Conservation (phyloP, 2,329 filamentous ascomycete genomes). For the Chrysoporthe deuterocubensis region DNA sequence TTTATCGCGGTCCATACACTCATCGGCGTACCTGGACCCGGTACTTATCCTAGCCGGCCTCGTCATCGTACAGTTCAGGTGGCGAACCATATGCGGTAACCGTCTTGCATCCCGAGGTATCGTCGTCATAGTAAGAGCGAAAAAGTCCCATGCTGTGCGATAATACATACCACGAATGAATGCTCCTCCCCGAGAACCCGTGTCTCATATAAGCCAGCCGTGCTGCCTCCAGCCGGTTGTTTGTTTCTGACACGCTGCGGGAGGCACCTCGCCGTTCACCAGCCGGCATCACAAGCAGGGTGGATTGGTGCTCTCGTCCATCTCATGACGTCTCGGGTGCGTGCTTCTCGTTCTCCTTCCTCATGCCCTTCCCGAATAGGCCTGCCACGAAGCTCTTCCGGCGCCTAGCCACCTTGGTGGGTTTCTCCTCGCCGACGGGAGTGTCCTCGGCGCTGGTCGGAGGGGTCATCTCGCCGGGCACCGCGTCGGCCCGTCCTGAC, state of each 20-base stretch:
- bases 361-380: conserved; percentile 43
- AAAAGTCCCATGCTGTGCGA: not conserved
- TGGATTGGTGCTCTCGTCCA: not conserved
- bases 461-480: conserved; percentile 25
- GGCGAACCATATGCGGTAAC: not conserved
- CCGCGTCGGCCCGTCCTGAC: conserved; percentile 28
- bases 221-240: not conserved
- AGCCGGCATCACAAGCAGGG: too few species aligned
- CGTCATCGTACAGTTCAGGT: not conserved
- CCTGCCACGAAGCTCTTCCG: conserved; percentile 53
- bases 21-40: not conserved
- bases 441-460: conserved; percentile 29
- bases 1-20: not conserved
- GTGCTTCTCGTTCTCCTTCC: conserved; percentile 28
- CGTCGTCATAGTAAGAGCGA: not conserved
- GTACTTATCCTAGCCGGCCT: not conserved
- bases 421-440: conserved; percentile 24
- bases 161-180: not conserved
- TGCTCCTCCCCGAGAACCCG: not conserved
- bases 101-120: not conserved
- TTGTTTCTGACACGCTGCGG: not conserved
- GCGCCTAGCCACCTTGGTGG: conserved; percentile 39
- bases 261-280: not conserved
- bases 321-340: conserved; percentile 9
- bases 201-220: not conserved